Conservation (phyloP, 345 rosid species). For the Linum usitatissimum region DNA sequence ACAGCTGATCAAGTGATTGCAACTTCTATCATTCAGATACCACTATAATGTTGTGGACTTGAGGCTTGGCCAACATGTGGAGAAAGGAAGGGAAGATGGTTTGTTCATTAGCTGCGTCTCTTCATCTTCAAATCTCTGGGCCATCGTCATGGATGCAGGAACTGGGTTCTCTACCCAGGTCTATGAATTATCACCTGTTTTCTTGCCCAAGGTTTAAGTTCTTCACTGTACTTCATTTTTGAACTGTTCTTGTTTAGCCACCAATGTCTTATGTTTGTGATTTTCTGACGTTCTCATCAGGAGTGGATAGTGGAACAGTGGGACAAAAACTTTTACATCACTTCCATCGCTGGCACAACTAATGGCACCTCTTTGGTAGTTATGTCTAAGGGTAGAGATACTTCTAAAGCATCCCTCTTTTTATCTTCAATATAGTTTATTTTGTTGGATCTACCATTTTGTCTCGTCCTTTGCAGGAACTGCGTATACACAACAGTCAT, state of each 20-base stretch:
- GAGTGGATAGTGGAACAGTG: constrained; percentile 99
- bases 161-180: constrained; percentile 84
- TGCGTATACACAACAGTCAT: constrained; percentile 91
- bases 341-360: constrained; percentile 81
- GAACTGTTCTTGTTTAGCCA: neutral
- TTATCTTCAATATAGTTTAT: neutral
- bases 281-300: constrained; percentile 27
- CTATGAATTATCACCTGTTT: constrained; percentile 67
- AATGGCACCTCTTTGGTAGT: constrained; percentile 92
- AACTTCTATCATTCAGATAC: neutral
- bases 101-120: constrained; percentile 81
- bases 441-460: neutral
- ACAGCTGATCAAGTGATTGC: neutral
- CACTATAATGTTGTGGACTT: constrained; percentile 1
- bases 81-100: constrained; percentile 47
- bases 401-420: neutral
- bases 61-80: neutral
- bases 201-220: constrained; percentile 73
- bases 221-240: neutral
- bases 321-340: constrained; percentile 89
- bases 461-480: constrained; percentile 44
- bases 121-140: constrained; percentile 87
- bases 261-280: constrained; percentile 13
- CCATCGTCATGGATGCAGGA: constrained; percentile 96
- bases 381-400: constrained; percentile 70